Evolutionary conservation across 1,139 yeast species (phyloP).

Genomic region (Kurtzmaniella quercitrusa): DNA sequence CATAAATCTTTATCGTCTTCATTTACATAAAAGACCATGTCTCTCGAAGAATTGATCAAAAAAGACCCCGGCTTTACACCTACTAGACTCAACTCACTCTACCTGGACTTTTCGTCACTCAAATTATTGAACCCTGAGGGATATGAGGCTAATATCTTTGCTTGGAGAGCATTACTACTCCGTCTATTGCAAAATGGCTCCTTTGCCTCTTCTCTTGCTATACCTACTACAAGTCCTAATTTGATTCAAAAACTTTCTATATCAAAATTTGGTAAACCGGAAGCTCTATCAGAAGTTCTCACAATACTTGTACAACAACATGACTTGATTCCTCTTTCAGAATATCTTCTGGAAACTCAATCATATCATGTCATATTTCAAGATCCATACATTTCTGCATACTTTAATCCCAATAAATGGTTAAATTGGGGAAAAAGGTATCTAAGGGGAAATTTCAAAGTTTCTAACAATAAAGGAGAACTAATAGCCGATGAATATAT

Average conservation of each 20-base stretch:
- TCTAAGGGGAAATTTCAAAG: neutral
- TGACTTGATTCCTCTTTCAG: constrained; percentile 21
- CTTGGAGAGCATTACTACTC: constrained; percentile 46
- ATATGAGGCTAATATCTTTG: constrained; percentile 60
- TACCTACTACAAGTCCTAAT: constrained; percentile 20
- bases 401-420: constrained; percentile 21
- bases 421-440: constrained; percentile 14
- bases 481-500: constrained; percentile 23
- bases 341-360: constrained; percentile 11
- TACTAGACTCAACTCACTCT: constrained; percentile 57
- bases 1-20: too few species aligned
- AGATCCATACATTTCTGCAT: constrained; percentile 10
- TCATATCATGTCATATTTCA: constrained; percentile 10
- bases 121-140: constrained; percentile 62
- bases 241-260: constrained; percentile 18
- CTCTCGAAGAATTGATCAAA: constrained; percentile 14
- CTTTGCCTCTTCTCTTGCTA: constrained; percentile 16
- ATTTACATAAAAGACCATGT: constrained; percentile 2
- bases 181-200: constrained; percentile 16
- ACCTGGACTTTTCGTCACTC: constrained; percentile 53
- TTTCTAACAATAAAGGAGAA: constrained; percentile 10
- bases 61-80: constrained; percentile 31
- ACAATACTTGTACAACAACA: constrained; percentile 21
- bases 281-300: constrained; percentile 19
- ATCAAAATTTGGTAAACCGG: constrained; percentile 29